phyloP scores from a whole-genome alignment of 1,139 yeast genomes.

The Pichia kudriavzevii region DNA sequence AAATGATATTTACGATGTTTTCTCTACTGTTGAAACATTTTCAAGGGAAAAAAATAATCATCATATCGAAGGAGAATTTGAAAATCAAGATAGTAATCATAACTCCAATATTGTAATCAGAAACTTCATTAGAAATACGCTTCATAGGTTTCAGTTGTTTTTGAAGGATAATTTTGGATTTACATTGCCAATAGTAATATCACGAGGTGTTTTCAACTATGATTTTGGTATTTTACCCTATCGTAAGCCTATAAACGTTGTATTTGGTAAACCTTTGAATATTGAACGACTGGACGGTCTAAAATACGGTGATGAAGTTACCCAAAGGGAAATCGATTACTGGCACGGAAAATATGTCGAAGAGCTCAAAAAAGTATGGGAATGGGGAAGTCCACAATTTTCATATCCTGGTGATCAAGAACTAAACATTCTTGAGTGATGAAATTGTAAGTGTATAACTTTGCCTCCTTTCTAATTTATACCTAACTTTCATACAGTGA shows the following conservation, averaged over 20 bases:
- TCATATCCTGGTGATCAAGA: conserved; percentile 20
- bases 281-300: conserved; percentile 20
- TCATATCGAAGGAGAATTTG: conserved; percentile 8
- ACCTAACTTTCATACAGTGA: too few relatives aligned
- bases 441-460: too few relatives aligned
- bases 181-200: conserved; percentile 86
- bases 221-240: conserved; percentile 89
- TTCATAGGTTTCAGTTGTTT: conserved; percentile 49
- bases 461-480: too few relatives aligned
- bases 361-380: conserved; percentile 57
- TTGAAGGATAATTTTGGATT: conserved; percentile 67
- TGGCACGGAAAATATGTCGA: conserved; percentile 70
- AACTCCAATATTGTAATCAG: conserved; percentile 1
- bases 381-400: conserved; percentile 57
- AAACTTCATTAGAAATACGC: background rate
- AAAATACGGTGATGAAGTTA: conserved; percentile 34
- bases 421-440: conserved; percentile 23
- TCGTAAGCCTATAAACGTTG: conserved; percentile 71
- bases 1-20: conserved; percentile 33
- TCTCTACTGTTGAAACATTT: conserved; percentile 15
- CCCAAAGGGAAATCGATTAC: conserved; percentile 48
- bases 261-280: conserved; percentile 70
- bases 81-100: conserved; percentile 4
- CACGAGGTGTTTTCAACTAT: conserved; percentile 86
- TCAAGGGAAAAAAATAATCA: conserved; percentile 6